These are phyloP conservation scores for Iberis amara DNA, from an alignment of 441 rosid species.

Conservation along the genomic window DNA sequence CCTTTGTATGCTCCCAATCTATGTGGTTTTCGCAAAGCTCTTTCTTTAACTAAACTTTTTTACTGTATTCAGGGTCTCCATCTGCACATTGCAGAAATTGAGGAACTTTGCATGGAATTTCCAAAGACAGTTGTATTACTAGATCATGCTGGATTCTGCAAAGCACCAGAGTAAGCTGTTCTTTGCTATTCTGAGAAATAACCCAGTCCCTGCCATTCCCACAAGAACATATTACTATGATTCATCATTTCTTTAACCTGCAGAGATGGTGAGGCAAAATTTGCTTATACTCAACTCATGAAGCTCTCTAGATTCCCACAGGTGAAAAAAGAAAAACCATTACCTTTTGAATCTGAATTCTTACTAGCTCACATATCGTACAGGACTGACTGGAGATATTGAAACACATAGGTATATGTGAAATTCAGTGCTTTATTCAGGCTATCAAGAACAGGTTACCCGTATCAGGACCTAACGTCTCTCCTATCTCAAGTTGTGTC, in stretches of 20 bases:
- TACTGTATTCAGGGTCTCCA: constrained; percentile 58
- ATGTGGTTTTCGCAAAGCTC: neutral
- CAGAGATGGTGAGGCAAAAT: constrained; percentile 65
- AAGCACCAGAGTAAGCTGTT: constrained; percentile 55
- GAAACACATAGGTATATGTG: constrained; percentile 54
- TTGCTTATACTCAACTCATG: constrained; percentile 55
- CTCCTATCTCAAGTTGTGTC: constrained; percentile 55
- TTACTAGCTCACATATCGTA: constrained; percentile 5
- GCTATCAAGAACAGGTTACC: constrained; percentile 61
- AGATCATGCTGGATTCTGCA: constrained; percentile 91
- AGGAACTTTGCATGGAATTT: constrained; percentile 70
- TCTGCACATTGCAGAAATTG: constrained; percentile 72
- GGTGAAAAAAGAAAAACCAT: constrained; percentile 44
- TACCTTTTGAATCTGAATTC: constrained; percentile 1
- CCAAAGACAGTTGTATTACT: constrained; percentile 66
- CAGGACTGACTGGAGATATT: constrained; percentile 16
- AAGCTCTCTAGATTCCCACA: constrained; percentile 72
- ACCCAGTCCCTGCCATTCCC: neutral
- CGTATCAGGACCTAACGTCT: constrained; percentile 54
- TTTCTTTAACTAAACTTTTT: neutral
- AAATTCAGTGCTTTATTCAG: constrained; percentile 86
- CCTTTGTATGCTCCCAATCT: constrained; percentile 6
- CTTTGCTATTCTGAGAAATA: constrained; percentile 7
- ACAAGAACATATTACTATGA: constrained; percentile 11
- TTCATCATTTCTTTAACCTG: constrained; percentile 22